phyloP scores from a whole-genome alignment of 139 green algal species.

The Asterochloris erici region DNA sequence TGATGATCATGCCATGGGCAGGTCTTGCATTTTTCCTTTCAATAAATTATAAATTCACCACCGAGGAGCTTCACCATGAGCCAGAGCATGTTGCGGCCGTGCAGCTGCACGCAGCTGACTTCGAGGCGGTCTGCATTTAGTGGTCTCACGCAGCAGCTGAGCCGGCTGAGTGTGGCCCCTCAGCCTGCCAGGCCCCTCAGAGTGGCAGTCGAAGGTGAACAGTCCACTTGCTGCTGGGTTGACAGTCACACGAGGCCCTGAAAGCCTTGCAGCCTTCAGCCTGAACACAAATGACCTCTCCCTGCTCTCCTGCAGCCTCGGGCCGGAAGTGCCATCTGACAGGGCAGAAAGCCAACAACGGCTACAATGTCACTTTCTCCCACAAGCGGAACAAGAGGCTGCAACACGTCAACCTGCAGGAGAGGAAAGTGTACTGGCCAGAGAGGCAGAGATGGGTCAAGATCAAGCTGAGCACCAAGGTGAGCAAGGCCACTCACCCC shows the following conservation, averaged over 20 bases:
- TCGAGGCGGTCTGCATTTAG: background rate
- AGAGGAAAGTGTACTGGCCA: conserved; percentile 63
- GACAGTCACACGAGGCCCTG: background rate
- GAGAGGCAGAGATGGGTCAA: conserved; percentile 69
- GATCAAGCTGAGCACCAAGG: conserved; percentile 74
- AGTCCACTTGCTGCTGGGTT: background rate
- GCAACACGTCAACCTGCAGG: conserved; percentile 94
- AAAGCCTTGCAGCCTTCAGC: background rate
- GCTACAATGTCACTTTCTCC: conserved; percentile 87
- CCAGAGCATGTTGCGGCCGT: too few species aligned
- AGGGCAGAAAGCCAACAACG: conserved; percentile 97
- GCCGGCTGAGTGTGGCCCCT: background rate
- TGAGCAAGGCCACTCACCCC: background rate
- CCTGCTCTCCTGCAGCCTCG: conserved; percentile 14
- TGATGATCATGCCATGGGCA: too few species aligned
- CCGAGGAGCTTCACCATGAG: too few species aligned
- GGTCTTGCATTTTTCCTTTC: too few species aligned
- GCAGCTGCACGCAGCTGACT: too few species aligned
- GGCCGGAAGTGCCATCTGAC: conserved; percentile 80
- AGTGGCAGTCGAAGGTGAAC: too few species aligned
- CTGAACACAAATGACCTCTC: background rate
- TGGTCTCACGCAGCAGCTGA: too few species aligned
- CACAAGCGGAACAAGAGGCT: conserved; percentile 96
- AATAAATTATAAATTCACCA: too few species aligned
- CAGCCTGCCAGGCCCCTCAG: background rate